A percentile compares a stretch with the other conserved stretches of the same genome.
phyloP scores from a whole-genome alignment of 371 early-diverging fungal genomes.

The Saksenaea vasiformis region DNA sequence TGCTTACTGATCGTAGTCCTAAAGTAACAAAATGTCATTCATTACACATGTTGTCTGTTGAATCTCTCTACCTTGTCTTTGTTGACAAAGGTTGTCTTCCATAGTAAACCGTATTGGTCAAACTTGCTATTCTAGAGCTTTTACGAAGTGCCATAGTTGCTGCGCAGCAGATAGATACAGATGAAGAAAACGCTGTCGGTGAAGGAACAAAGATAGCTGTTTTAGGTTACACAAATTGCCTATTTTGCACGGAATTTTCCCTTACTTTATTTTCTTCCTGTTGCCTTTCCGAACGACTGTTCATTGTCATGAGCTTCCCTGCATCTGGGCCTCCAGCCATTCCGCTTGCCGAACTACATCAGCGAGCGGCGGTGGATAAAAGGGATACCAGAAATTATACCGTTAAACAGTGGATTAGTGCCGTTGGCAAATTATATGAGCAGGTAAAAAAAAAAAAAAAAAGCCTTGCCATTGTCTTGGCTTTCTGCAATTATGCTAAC shows the following conservation, averaged over 20 bases:
- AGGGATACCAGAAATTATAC: constrained; percentile 19
- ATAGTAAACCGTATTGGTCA: neutral
- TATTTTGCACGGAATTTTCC: neutral
- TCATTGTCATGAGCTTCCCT: neutral
- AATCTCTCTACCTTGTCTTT: neutral
- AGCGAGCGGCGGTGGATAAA: constrained; percentile 15
- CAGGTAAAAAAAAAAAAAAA: too few species aligned
- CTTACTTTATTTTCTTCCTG: neutral
- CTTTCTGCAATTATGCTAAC: neutral
- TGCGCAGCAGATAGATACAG: constrained; percentile 1
- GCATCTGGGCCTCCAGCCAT: neutral
- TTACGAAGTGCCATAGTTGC: neutral
- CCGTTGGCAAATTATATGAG: constrained; percentile 16
- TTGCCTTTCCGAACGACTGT: neutral
- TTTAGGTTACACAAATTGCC: neutral
- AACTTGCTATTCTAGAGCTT: neutral
- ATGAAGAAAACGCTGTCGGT: neutral
- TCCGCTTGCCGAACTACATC: constrained; percentile 12
- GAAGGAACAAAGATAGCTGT: neutral
- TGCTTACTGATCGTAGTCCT: neutral
- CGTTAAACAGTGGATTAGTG: constrained; percentile 15
- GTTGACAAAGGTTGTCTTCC: neutral
- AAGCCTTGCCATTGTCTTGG: neutral
- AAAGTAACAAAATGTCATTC: neutral
- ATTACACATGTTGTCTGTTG: neutral